A percentile compares a stretch with the other conserved stretches of the same genome.
phyloP scores from a whole-genome alignment of 169 alveolate species.

The Plasmodium vivax region DNA sequence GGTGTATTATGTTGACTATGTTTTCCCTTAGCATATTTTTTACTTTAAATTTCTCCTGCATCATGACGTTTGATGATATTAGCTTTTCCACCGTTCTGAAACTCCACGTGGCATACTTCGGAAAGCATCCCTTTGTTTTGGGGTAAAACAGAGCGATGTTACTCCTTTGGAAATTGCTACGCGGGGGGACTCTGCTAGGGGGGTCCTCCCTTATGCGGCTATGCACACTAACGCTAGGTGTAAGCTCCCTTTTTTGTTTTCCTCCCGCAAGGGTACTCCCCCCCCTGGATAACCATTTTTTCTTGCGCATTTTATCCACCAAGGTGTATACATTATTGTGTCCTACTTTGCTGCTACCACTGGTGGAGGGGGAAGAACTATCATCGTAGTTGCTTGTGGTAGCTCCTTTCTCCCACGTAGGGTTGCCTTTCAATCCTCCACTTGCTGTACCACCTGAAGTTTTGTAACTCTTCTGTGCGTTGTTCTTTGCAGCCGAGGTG shows the following conservation, averaged over 20 bases:
- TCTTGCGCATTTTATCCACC: not conserved
- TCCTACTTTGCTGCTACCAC: not conserved
- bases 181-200: not conserved
- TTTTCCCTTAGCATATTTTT: constrained; percentile 51
- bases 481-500: not conserved
- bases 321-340: not conserved
- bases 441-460: not conserved
- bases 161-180: not conserved
- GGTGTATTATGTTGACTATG: constrained; percentile 13
- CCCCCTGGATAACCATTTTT: not conserved
- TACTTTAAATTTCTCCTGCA: constrained; percentile 67
- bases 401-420: not conserved
- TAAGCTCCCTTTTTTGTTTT: not conserved
- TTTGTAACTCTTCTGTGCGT: not conserved
- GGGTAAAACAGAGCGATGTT: constrained; percentile 51
- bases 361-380: not conserved
- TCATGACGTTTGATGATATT: constrained; percentile 1
- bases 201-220: not conserved
- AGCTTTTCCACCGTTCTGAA: constrained; percentile 44
- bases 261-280: not conserved
- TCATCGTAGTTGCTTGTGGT: not conserved
- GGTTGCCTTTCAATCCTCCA: not conserved
- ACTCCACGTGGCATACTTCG: constrained; percentile 58
- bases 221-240: not conserved
- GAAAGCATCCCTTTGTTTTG: constrained; percentile 18